Base-by-base conservation (phyloP, 2,329 filamentous ascomycete species). In the Beauveria scarabaeidicola region DNA sequence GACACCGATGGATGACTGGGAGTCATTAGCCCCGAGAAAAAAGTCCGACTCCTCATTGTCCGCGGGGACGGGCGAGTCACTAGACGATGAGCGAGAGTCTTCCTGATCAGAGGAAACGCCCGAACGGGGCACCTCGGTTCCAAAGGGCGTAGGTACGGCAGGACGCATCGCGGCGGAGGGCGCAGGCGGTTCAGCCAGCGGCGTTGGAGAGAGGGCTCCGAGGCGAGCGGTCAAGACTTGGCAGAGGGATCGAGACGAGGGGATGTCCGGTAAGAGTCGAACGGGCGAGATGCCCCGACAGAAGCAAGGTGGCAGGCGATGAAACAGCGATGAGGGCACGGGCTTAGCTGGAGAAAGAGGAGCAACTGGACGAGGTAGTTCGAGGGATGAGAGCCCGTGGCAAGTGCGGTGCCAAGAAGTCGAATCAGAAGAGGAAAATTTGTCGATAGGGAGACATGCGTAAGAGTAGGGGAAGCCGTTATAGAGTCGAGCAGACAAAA, bases 1-100 rank as follows among this genome's bases (percentile, higher is more conserved):
- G 38, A 91, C 84, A 57, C 91, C 91, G 60, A 97, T 82, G 1
- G 93, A 97, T 1, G 93, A 97, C 71, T 94, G 84, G 4, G 93
- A 97, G 75, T 97, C 93, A 76, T 97, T 96, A 67, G 89, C 87
- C 60, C 82, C 83, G 71, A 89, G 87, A 73, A 94, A 94, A 74
- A 94, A 96, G 75, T 97, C 93, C 66, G 91, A 96, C 75, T 97
- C 93, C 69, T 92, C 89, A 74, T 95, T 91, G 69, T 91, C 88
- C 70, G 84, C 85, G 56, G 88, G 85, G 55, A 82, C 84, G 48
- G 89, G 88, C 1, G 89, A 91, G 69, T 87, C 89, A 61, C 86
- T 89, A 8, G 88, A 88, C 6, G 87, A 89, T 3, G 81, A 82
- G 63, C 81, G 77, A 46, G 81, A 84, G 68, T 83, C 81, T 63